A percentile compares a stretch with the other conserved stretches of the same genome.
These are phyloP conservation scores for Daedalea quercina DNA, from an alignment of 768 basidiomycete genomes.

Conservation along the genomic window DNA sequence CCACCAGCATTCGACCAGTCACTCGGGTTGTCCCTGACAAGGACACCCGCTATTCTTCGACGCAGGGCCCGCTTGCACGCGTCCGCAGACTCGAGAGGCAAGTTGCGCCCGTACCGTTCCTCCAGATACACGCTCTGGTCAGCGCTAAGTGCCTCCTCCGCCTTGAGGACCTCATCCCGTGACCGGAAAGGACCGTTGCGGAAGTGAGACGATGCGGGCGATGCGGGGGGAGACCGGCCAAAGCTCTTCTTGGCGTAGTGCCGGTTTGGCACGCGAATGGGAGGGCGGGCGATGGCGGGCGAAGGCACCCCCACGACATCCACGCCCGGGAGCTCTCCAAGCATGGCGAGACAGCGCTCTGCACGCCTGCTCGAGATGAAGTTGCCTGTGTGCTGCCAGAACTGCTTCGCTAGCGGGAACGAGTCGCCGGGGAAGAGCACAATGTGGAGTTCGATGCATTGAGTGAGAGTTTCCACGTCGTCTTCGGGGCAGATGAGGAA, in stretches of 20 bases:
- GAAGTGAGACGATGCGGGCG: background rate
- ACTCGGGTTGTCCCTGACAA: constrained; percentile 51
- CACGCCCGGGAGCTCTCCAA: constrained; percentile 30
- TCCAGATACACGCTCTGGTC: constrained; percentile 80
- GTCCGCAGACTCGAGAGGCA: constrained; percentile 63
- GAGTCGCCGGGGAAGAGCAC: constrained; percentile 64
- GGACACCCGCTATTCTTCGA: constrained; percentile 83
- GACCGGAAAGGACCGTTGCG: background rate
- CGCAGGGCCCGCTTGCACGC: constrained; percentile 85
- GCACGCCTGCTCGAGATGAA: constrained; percentile 88
- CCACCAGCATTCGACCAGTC: constrained; percentile 38
- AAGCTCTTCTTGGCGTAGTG: constrained; percentile 46
- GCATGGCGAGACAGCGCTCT: constrained; percentile 70
- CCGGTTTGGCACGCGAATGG: constrained; percentile 43
- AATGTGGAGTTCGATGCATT: constrained; percentile 67
- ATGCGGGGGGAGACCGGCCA: constrained; percentile 11
- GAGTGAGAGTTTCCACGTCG: constrained; percentile 21
- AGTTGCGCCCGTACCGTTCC: constrained; percentile 90
- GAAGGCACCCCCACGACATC: constrained; percentile 1
- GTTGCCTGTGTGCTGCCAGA: constrained; percentile 93
- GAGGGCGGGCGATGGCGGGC: constrained; percentile 20
- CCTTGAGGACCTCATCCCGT: constrained; percentile 1
- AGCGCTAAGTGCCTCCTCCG: constrained; percentile 42
- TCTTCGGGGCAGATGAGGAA: constrained; percentile 65
- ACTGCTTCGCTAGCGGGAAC: constrained; percentile 71